Conservation (phyloP, 768 basidiomycete species). For the Asterophora parasitica region DNA sequence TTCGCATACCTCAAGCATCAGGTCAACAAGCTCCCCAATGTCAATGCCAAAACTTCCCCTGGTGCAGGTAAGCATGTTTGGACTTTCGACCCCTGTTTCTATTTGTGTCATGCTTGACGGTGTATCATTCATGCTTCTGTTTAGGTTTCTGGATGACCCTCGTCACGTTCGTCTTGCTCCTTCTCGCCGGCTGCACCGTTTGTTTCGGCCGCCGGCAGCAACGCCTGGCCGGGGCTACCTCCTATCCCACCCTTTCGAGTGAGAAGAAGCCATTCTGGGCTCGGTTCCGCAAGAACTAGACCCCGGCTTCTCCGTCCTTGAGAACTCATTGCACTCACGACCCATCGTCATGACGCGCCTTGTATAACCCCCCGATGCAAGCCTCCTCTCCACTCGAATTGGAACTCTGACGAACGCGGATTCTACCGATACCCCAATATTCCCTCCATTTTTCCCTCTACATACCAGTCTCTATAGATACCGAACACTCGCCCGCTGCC, state of each 20-base stretch:
- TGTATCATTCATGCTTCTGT: neutral
- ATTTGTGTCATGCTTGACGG: neutral
- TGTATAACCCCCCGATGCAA: neutral
- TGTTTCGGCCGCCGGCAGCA: slow-evolving; percentile 62
- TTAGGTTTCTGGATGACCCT: slow-evolving; percentile 77
- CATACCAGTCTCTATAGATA: too few species aligned
- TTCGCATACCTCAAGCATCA: slow-evolving; percentile 57
- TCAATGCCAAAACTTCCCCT: slow-evolving; percentile 44
- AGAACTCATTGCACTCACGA: neutral
- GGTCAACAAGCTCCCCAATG: slow-evolving; percentile 43
- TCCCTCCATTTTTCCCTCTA: too few species aligned
- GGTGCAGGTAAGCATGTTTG: slow-evolving; percentile 50
- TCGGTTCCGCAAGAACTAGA: slow-evolving; percentile 34
- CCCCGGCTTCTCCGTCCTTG: too few species aligned
- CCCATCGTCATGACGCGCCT: neutral
- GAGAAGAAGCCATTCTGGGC: slow-evolving; percentile 26
- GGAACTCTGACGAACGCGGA: neutral
- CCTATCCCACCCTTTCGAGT: slow-evolving; percentile 28
- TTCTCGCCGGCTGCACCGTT: slow-evolving; percentile 63
- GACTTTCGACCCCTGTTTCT: neutral
- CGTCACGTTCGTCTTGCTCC: slow-evolving; percentile 55
- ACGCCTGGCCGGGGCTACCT: slow-evolving; percentile 39
- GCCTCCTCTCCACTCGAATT: neutral
- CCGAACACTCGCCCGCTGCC: neutral
- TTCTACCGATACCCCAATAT: neutral